Conservation (phyloP, 306 rosid genomes). For the Oemleria cerasiformis region DNA sequence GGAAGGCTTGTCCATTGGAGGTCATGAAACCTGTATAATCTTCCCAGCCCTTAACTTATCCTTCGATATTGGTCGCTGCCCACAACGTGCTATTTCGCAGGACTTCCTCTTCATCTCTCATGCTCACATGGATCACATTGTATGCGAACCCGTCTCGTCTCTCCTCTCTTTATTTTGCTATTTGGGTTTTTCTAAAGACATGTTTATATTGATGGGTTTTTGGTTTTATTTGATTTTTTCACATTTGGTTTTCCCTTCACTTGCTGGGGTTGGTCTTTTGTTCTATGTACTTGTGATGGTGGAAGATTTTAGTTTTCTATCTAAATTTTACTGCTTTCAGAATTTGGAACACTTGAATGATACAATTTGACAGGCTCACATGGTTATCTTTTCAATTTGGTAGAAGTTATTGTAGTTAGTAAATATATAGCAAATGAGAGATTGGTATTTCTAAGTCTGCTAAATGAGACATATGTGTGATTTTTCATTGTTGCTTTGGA, state of each 20-base stretch:
- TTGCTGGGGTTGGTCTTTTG: neutral
- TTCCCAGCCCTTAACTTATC: constrained; percentile 65
- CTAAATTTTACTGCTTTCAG: neutral
- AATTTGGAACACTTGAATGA: neutral
- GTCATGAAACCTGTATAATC: constrained; percentile 90
- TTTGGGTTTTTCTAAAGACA: constrained; percentile 2
- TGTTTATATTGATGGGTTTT: constrained; percentile 1
- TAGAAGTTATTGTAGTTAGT: neutral
- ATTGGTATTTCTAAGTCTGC: constrained; percentile 2
- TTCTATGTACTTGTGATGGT: neutral
- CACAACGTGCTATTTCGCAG: constrained; percentile 74
- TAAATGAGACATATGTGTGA: neutral
- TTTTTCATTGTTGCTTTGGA: neutral
- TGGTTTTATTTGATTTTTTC: neutral
- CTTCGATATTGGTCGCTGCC: constrained; percentile 95
- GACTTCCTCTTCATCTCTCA: constrained; percentile 86
- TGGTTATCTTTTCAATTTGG: neutral
- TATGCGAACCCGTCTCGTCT: constrained; percentile 32
- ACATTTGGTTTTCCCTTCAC: neutral
- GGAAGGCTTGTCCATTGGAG: constrained; percentile 89
- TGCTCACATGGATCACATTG: constrained; percentile 97
- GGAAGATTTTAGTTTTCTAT: neutral
- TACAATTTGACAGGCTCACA: neutral
- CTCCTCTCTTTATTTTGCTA: neutral
- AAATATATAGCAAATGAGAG: neutral